phyloP scores from a whole-genome alignment of 129 eudicot genomes.

The Tagetes patula region DNA sequence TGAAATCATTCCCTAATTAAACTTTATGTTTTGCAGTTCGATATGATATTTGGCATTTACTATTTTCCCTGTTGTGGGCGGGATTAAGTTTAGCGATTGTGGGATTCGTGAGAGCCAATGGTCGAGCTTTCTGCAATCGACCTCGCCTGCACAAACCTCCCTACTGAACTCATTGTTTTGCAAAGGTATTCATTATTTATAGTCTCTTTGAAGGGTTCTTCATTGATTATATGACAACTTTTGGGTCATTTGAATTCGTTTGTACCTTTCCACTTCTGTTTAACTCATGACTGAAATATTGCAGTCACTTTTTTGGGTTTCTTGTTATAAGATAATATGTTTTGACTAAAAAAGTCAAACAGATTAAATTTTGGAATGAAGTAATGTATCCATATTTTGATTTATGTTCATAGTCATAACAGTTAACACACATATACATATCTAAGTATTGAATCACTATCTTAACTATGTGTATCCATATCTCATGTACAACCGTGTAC shows the following conservation, averaged over 20 bases:
- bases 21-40: slow-evolving; percentile 52
- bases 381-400: slow-evolving; percentile 10
- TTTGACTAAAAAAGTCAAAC: slow-evolving; percentile 16
- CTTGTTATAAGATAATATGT: slow-evolving; percentile 27
- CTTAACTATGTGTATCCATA: no score
- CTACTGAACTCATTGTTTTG: slow-evolving; percentile 23
- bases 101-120: slow-evolving; percentile 70
- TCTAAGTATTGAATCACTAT: no score
- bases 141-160: slow-evolving; percentile 74
- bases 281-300: slow-evolving; percentile 6
- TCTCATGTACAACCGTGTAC: no score
- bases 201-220: slow-evolving; percentile 9
- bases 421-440: no score
- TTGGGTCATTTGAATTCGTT: slow-evolving; percentile 17
- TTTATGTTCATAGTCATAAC: no score
- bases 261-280: slow-evolving; percentile 9
- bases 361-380: slow-evolving; percentile 27
- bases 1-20: slow-evolving; percentile 6
- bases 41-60: slow-evolving; percentile 45
- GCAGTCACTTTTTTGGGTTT: slow-evolving; percentile 8
- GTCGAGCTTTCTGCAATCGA: slow-evolving; percentile 77
- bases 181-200: slow-evolving; percentile 15
- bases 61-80: slow-evolving; percentile 77
- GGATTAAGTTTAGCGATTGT: slow-evolving; percentile 70
- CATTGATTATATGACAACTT: slow-evolving; percentile 20